Percentiles rank a stretch among this genome's conserved stretches.
Evolutionary conservation across 2,329 filamentous ascomycete genomes (phyloP).

Genomic region (Blastomyces percursus): DNA sequence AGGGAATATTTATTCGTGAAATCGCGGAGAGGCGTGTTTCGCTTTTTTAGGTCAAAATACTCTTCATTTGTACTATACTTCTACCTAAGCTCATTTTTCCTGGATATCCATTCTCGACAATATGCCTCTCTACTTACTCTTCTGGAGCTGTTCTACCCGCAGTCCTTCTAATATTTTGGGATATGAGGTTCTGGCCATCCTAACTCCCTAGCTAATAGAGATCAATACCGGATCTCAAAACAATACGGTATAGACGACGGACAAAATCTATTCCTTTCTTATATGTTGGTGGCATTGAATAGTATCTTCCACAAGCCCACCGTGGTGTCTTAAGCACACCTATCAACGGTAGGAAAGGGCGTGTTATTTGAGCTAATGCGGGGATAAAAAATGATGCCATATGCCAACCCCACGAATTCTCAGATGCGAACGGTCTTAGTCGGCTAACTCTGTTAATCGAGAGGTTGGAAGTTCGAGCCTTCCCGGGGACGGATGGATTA

Average conservation of each 20-base stretch:
- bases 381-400: neutral
- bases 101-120: neutral
- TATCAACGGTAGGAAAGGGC: too few species aligned
- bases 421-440: too few species aligned
- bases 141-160: neutral
- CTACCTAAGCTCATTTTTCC: too few species aligned
- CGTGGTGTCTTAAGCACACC: neutral
- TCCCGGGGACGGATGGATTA: conserved; percentile 26
- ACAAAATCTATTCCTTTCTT: neutral
- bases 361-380: neutral
- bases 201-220: neutral
- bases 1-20: neutral
- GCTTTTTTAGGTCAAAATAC: neutral
- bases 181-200: neutral
- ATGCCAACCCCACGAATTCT: neutral
- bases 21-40: neutral
- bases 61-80: neutral
- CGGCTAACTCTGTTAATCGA: conserved; percentile 10
- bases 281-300: neutral
- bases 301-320: neutral
- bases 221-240: neutral
- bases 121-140: neutral
- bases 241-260: neutral
- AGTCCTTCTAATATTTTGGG: neutral
- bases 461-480: conserved; percentile 34